Base-by-base conservation (phyloP, 345 rosid species). In the Aquilaria malaccensis region DNA sequence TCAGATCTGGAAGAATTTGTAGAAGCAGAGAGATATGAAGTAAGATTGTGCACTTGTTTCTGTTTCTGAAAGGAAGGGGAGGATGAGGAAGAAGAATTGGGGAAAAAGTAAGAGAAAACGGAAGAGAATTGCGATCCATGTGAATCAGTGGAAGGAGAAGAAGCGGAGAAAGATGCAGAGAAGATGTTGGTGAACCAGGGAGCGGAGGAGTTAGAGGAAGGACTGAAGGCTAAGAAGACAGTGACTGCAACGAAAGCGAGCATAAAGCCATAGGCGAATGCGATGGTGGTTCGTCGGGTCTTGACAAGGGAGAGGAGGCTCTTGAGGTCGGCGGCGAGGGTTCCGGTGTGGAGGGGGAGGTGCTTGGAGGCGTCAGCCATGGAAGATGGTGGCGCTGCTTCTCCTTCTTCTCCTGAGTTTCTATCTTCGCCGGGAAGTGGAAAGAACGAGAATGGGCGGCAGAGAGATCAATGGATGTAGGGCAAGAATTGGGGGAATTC, bases 281-380 rank as follows among this genome's bases (percentile, higher is more conserved):
- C 74, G 4, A 80, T 69, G 22, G 84, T 69, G 22, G 84, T 74
- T 69, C 81, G 78, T 63, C 82, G 76, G 43, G 85, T 80, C 74
- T 76, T 81, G 60, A 77, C 67, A 51, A 78, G 29, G 31, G 80
- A 59, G 74, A 77, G 58, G 22, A 86, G 66, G 72, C 66, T 72
- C 72, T 65, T 77, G 10, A 84, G 32, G 52, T 87, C 91, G 41
- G 84, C 53, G 11, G 64, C 0, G 12, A 71, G 10, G 22, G 64
- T 49, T 70, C 80, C 82, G 32, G 84, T 84, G 69, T 69, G 67
- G 13, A 52, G 15, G 54, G 79, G 66, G 43, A 15, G 58, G 58
- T 82, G 77, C 83, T 89, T 92, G 7, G 76, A 45, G 55, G 78
- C 67, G 56, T 83, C 87, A 52, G 87, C 82, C 96, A 89, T 89